Percentiles rank a stretch among this genome's conserved stretches.
Evolutionary conservation across 352 stramenopile species (phyloP).

Genomic region (Aphanomyces invadans): DNA sequence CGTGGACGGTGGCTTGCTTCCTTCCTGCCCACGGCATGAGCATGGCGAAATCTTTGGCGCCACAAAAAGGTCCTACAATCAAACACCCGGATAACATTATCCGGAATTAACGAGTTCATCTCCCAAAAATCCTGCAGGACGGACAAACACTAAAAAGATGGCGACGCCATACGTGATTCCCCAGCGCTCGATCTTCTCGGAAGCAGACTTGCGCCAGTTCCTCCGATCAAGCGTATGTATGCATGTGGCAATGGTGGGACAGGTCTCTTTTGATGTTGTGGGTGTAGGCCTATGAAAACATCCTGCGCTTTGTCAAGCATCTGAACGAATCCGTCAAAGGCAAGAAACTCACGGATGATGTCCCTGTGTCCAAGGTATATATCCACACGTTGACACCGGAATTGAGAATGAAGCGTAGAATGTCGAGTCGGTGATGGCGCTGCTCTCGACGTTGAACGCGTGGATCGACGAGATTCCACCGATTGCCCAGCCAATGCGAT

Average conservation of each 20-base stretch:
- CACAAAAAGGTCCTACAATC: too few species aligned
- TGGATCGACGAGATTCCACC: slow-evolving; percentile 90
- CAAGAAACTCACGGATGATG: slow-evolving; percentile 48
- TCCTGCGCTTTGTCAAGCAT: slow-evolving; percentile 73
- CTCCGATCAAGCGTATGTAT: slow-evolving; percentile 46
- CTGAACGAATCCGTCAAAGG: slow-evolving; percentile 74
- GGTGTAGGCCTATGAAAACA: slow-evolving; percentile 64
- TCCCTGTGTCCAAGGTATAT: slow-evolving; percentile 51
- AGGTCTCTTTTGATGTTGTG: slow-evolving; percentile 1
- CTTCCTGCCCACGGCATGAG: too few species aligned
- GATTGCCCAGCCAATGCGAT: slow-evolving; percentile 90
- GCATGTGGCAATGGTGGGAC: slow-evolving; percentile 18
- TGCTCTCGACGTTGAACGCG: slow-evolving; percentile 55
- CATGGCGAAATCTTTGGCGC: too few species aligned
- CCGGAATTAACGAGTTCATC: too few species aligned
- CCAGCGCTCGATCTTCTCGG: slow-evolving; percentile 67
- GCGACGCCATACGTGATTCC: slow-evolving; percentile 38
- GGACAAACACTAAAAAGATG: background rate
- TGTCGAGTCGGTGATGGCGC: slow-evolving; percentile 53
- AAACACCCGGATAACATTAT: background rate
- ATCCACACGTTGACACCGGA: background rate
- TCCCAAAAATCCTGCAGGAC: background rate
- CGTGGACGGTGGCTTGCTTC: too few species aligned
- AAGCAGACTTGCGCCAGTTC: slow-evolving; percentile 62
- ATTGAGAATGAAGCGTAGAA: slow-evolving; percentile 35